Evolutionary conservation across 495 filamentous ascomycete species (phyloP).

Genomic region (Hypoxylon fragiforme): DNA sequence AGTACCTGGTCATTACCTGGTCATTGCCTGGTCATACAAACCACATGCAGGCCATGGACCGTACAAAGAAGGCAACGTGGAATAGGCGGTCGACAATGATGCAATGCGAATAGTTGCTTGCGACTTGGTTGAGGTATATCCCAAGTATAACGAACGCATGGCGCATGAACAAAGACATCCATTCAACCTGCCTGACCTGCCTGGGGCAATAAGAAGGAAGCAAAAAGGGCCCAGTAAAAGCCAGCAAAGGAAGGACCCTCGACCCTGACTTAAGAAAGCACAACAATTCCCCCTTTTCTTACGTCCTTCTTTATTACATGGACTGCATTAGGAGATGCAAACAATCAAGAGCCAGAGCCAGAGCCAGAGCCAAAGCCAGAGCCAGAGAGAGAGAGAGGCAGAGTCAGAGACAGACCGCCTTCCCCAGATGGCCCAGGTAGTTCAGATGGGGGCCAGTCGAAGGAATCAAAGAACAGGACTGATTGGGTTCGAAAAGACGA

Average conservation of each 20-base stretch:
- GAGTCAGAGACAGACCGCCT: no score
- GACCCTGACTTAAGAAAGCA: neutral
- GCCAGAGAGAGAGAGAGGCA: no score
- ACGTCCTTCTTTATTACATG: neutral
- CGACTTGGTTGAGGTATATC: slow-evolving; percentile 7
- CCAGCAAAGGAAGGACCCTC: neutral
- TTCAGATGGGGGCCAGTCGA: slow-evolving; percentile 16
- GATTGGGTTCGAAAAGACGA: slow-evolving; percentile 9
- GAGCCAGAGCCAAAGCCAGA: no score
- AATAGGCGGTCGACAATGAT: slow-evolving; percentile 29
- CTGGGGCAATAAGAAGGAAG: slow-evolving; percentile 6
- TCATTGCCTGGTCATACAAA: neutral
- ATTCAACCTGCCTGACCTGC: no score
- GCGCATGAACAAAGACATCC: no score
- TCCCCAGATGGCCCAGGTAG: slow-evolving; percentile 31
- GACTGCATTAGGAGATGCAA: slow-evolving; percentile 16
- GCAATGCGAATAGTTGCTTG: slow-evolving; percentile 29
- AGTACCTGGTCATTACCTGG: no score
- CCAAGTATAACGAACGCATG: slow-evolving; percentile 19
- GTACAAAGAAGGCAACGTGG: neutral
- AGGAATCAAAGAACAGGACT: slow-evolving; percentile 29
- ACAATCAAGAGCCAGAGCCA: slow-evolving; percentile 2
- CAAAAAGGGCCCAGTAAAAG: neutral
- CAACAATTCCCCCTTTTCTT: slow-evolving; percentile 6
- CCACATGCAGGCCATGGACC: neutral